Evolutionary conservation across 768 basidiomycete species (phyloP).

Genomic region (Collybia sordida): DNA sequence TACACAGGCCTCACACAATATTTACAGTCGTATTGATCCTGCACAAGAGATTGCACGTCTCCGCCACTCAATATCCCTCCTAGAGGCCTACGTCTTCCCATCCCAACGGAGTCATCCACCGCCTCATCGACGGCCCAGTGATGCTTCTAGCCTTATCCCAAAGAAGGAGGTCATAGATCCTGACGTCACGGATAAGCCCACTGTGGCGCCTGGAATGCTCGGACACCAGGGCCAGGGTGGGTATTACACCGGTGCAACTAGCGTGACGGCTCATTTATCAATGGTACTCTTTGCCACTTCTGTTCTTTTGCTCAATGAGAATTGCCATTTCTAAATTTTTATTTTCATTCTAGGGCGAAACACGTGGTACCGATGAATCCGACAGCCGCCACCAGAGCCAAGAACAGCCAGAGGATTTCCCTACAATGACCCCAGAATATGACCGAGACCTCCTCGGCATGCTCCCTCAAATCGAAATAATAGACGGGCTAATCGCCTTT

Average conservation of each 20-base stretch:
- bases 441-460: conserved; percentile 71
- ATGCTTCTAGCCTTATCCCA: conserved; percentile 36
- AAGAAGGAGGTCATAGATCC: conserved; percentile 56
- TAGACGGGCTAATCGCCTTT: conserved; percentile 71
- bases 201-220: conserved; percentile 61
- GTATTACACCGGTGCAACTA: conserved; percentile 79
- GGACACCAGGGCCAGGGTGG: conserved; percentile 67
- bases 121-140: conserved; percentile 35
- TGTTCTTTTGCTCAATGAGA: conserved; percentile 8
- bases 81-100: conserved; percentile 61
- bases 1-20: conserved; percentile 19
- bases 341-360: conserved; percentile 35
- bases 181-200: conserved; percentile 45
- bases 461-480: conserved; percentile 64
- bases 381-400: conserved; percentile 55
- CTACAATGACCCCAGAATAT: conserved; percentile 49
- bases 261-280: conserved; percentile 67
- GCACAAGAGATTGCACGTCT: conserved; percentile 66
- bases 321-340: conserved; percentile 5
- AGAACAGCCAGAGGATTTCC: conserved; percentile 43
- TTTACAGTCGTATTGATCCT: conserved; percentile 56
- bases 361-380: conserved; percentile 51
- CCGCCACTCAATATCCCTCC: conserved; percentile 64
- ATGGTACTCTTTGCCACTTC: conserved; percentile 40
- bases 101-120: conserved; percentile 33